These are phyloP conservation scores for Russula brevipes DNA, from an alignment of 768 basidiomycete species.

Conservation along the genomic window DNA sequence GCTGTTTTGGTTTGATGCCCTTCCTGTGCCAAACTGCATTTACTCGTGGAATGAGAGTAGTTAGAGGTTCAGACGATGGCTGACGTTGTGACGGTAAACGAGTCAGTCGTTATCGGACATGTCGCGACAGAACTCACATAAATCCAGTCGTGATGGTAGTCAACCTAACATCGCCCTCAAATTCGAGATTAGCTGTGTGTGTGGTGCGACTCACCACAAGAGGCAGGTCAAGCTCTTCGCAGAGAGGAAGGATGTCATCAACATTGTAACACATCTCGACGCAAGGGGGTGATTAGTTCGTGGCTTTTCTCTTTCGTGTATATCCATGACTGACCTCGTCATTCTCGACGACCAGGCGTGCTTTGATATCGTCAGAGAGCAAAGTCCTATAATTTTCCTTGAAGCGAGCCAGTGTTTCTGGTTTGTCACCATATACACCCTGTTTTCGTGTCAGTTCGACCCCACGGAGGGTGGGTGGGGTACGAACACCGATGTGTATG, in stretches of 20 bases:
- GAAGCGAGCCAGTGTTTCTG: conserved; percentile 61
- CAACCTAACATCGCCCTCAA: conserved; percentile 30
- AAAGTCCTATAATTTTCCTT: conserved; percentile 57
- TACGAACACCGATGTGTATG: conserved; percentile 69
- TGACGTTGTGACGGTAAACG: conserved; percentile 16
- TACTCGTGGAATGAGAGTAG: conserved; percentile 66
- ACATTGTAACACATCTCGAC: conserved; percentile 75
- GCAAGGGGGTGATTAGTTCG: neutral
- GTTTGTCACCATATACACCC: conserved; percentile 82
- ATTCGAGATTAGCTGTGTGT: conserved; percentile 39
- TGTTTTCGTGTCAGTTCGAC: conserved; percentile 26
- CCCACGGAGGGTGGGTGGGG: neutral
- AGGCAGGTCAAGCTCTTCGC: conserved; percentile 70
- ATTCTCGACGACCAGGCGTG: conserved; percentile 84
- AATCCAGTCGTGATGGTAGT: conserved; percentile 82
- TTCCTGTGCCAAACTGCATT: conserved; percentile 68
- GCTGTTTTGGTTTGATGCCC: conserved; percentile 86
- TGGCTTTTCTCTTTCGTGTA: neutral
- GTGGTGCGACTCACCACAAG: conserved; percentile 49
- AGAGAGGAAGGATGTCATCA: conserved; percentile 81
- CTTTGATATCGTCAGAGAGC: conserved; percentile 60
- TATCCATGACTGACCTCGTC: conserved; percentile 59
- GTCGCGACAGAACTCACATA: conserved; percentile 44
- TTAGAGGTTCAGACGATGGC: conserved; percentile 42
- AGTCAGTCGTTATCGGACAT: conserved; percentile 22